A percentile compares a stretch with the other conserved stretches of the same genome.
Evolutionary conservation across 257 asterid genomes (phyloP).

Genomic region (Avicennia marina): DNA sequence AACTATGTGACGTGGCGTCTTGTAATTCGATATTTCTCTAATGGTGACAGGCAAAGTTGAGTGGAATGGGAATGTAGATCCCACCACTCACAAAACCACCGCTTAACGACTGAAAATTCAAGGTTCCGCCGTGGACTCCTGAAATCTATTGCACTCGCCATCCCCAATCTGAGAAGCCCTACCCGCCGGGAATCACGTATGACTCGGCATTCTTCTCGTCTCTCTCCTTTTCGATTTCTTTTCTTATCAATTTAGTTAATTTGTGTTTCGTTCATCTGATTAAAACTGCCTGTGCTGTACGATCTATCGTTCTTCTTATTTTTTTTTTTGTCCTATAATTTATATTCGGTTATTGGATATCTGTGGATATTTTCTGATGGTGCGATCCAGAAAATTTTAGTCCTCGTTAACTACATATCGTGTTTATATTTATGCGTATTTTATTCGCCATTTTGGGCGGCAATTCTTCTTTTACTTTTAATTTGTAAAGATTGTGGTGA

Average conservation of each 20-base stretch:
- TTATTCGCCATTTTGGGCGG: background rate
- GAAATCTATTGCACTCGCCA: background rate
- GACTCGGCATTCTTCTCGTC: slow-evolving; percentile 23
- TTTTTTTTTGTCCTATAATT: background rate
- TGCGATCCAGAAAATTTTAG: slow-evolving; percentile 1
- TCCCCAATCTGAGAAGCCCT: slow-evolving; percentile 17
- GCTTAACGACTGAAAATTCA: slow-evolving; percentile 19
- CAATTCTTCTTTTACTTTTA: background rate
- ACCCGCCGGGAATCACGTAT: slow-evolving; percentile 10
- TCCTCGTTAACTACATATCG: background rate
- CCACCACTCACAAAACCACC: slow-evolving; percentile 31
- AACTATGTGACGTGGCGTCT: slow-evolving; percentile 21
- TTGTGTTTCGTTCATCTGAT: slow-evolving; percentile 4
- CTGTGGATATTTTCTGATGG: background rate
- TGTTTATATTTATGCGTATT: slow-evolving; percentile 2
- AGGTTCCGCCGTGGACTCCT: slow-evolving; percentile 26
- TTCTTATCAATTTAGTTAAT: background rate
- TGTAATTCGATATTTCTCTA: slow-evolving; percentile 12
- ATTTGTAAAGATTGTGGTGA: slow-evolving; percentile 6
- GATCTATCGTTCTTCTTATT: background rate
- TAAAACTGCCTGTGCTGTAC: slow-evolving; percentile 3
- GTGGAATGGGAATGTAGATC: slow-evolving; percentile 26
- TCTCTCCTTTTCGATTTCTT: background rate
- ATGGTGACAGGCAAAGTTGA: slow-evolving; percentile 34
- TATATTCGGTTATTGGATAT: slow-evolving; percentile 6